Percentiles rank a stretch among this genome's conserved stretches.
Evolutionary conservation across 441 rosid species (phyloP).

Genomic region (Erysimum cheiri): DNA sequence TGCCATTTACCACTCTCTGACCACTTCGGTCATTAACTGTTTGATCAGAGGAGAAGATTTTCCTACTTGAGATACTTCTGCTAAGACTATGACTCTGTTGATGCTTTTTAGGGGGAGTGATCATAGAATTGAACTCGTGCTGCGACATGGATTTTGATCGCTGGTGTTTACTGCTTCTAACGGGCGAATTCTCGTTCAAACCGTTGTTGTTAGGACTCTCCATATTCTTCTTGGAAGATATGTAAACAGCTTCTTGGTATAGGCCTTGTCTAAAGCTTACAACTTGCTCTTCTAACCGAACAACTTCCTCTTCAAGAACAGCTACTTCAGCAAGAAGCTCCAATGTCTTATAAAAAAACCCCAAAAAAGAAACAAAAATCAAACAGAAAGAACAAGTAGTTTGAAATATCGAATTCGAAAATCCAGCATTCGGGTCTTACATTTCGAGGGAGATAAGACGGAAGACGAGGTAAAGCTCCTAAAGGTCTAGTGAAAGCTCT

Average conservation of each 20-base stretch:
- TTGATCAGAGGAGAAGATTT: slow-evolving; percentile 54
- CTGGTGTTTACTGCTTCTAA: slow-evolving; percentile 63
- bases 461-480: slow-evolving; percentile 93
- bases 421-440: slow-evolving; percentile 50
- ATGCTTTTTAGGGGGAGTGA: slow-evolving; percentile 50
- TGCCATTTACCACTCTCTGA: slow-evolving; percentile 51
- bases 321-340: slow-evolving; percentile 98
- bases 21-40: slow-evolving; percentile 45
- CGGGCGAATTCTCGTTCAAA: slow-evolving; percentile 51
- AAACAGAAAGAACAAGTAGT: slow-evolving; percentile 18
- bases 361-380: neutral
- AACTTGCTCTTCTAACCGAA: slow-evolving; percentile 89
- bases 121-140: slow-evolving; percentile 57
- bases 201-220: slow-evolving; percentile 55
- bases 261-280: slow-evolving; percentile 87
- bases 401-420: neutral
- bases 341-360: slow-evolving; percentile 60
- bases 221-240: slow-evolving; percentile 65
- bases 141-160: slow-evolving; percentile 74
- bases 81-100: slow-evolving; percentile 60
- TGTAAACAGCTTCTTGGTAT: slow-evolving; percentile 80
- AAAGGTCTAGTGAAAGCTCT: slow-evolving; percentile 95
- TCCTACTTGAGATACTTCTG: slow-evolving; percentile 72
- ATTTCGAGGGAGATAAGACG: slow-evolving; percentile 81
- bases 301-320: slow-evolving; percentile 91